Conservation (phyloP, 805 yeast species). For the Yueomyces sinensis region DNA sequence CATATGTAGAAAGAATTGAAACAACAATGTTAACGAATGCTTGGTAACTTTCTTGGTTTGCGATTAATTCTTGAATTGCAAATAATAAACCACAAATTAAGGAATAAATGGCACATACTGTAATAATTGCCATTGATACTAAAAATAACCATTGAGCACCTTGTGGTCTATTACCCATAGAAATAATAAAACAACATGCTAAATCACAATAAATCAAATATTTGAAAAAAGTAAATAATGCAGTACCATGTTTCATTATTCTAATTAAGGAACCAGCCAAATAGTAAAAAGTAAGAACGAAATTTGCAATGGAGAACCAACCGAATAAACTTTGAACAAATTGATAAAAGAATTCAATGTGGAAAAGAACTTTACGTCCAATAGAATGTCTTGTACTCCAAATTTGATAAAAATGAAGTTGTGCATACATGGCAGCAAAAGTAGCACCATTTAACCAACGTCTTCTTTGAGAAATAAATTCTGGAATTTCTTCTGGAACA, state of each 20-base stretch:
- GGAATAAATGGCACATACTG: slow-evolving; percentile 72
- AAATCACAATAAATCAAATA: slow-evolving; percentile 72
- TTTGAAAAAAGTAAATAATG: slow-evolving; percentile 74
- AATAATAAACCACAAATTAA: slow-evolving; percentile 72
- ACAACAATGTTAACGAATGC: slow-evolving; percentile 68
- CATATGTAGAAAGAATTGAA: slow-evolving; percentile 82
- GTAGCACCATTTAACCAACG: slow-evolving; percentile 98
- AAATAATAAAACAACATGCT: slow-evolving; percentile 79
- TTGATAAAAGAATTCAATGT: slow-evolving; percentile 82
- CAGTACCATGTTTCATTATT: slow-evolving; percentile 56
- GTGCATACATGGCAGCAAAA: slow-evolving; percentile 89
- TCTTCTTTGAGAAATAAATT: slow-evolving; percentile 89
- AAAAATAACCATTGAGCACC: slow-evolving; percentile 78
- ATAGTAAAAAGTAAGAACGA: slow-evolving; percentile 84
- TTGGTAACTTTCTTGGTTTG: slow-evolving; percentile 26
- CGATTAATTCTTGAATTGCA: slow-evolving; percentile 43
- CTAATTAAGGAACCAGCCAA: slow-evolving; percentile 70
- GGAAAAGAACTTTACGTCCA: slow-evolving; percentile 67
- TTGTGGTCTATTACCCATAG: slow-evolving; percentile 96
- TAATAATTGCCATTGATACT: slow-evolving; percentile 54
- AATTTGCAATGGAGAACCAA: slow-evolving; percentile 86
- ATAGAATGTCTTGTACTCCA: slow-evolving; percentile 83
- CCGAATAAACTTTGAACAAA: slow-evolving; percentile 68
- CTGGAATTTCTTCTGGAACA: slow-evolving; percentile 91
- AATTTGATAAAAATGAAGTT: slow-evolving; percentile 70